These are phyloP conservation scores for Fusarium armeniacum DNA, from an alignment of 2,329 filamentous ascomycete species.

Conservation along the genomic window DNA sequence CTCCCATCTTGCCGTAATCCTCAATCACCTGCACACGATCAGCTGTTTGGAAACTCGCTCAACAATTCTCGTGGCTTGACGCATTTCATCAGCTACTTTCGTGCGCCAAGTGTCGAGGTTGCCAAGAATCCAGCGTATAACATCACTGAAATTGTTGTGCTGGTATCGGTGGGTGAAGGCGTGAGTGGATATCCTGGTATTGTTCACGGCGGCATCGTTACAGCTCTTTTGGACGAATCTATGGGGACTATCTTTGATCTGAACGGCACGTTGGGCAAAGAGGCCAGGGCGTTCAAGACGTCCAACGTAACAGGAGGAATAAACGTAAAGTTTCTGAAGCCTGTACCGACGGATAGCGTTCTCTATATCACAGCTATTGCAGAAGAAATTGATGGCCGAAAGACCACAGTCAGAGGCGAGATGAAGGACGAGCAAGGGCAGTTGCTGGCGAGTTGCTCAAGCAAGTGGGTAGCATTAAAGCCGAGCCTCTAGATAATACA, in stretches of 20 bases:
- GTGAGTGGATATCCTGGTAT: conserved; percentile 54
- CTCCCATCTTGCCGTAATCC: conserved; percentile 55
- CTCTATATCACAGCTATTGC: conserved; percentile 53
- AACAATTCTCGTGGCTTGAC: conserved; percentile 48
- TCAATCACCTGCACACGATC: conserved; percentile 49
- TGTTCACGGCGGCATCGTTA: conserved; percentile 56
- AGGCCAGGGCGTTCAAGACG: conserved; percentile 47
- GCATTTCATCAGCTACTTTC: conserved; percentile 56
- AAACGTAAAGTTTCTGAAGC: conserved; percentile 54
- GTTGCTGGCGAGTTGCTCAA: conserved; percentile 52
- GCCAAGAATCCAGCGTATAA: conserved; percentile 44
- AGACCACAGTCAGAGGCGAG: conserved; percentile 51
- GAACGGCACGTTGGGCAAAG: conserved; percentile 54
- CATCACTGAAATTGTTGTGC: conserved; percentile 50
- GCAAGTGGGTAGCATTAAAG: conserved; percentile 54
- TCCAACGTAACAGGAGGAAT: conserved; percentile 55
- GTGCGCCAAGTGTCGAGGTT: conserved; percentile 46
- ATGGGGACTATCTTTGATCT: conserved; percentile 56
- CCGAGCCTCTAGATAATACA: conserved; percentile 47
- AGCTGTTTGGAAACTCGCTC: conserved; percentile 55
- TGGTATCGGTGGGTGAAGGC: conserved; percentile 54
- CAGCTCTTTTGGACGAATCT: conserved; percentile 56
- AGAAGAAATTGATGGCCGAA: conserved; percentile 54
- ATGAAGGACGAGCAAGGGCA: conserved; percentile 51
- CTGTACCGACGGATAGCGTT: conserved; percentile 50